Conservation (phyloP, 495 filamentous ascomycete species). For the Penicillium bialowiezense region DNA sequence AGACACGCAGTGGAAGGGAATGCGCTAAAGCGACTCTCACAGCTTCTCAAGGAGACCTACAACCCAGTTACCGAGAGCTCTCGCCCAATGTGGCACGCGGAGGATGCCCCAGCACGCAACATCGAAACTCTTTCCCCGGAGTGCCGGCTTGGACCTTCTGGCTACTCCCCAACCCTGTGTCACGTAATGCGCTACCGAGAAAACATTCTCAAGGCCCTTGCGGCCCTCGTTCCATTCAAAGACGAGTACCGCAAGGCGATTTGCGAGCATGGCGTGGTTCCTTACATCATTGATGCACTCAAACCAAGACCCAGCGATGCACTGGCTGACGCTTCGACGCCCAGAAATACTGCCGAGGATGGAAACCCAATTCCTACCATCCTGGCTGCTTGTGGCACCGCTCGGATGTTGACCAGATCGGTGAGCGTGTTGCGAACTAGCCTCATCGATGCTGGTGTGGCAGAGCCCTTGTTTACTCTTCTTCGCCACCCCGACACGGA, state of each 20-base stretch:
- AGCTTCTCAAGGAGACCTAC: slow-evolving; percentile 72
- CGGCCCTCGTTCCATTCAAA: slow-evolving; percentile 72
- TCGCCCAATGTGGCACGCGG: slow-evolving; percentile 42
- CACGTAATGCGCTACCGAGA: slow-evolving; percentile 79
- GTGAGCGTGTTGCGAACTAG: slow-evolving; percentile 80
- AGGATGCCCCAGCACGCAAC: slow-evolving; percentile 21
- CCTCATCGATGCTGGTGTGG: slow-evolving; percentile 80
- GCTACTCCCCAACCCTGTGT: slow-evolving; percentile 58
- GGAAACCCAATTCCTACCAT: slow-evolving; percentile 63
- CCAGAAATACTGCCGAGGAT: slow-evolving; percentile 38
- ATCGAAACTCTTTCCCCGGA: slow-evolving; percentile 24
- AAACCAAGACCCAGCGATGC: slow-evolving; percentile 50
- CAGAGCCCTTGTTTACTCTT: slow-evolving; percentile 73
- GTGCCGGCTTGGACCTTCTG: slow-evolving; percentile 54
- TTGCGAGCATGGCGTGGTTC: slow-evolving; percentile 74
- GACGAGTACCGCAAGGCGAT: slow-evolving; percentile 82
- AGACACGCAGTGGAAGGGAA: slow-evolving; percentile 77
- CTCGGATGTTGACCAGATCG: slow-evolving; percentile 75
- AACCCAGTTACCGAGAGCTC: slow-evolving; percentile 39
- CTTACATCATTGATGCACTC: slow-evolving; percentile 81
- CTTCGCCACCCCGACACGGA: slow-evolving; percentile 73
- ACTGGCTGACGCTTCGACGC: slow-evolving; percentile 27
- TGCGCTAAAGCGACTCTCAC: slow-evolving; percentile 68
- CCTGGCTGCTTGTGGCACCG: slow-evolving; percentile 78
- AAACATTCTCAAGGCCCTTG: slow-evolving; percentile 73